phyloP scores from a whole-genome alignment of 306 rosid species.

The Comarum palustre region DNA sequence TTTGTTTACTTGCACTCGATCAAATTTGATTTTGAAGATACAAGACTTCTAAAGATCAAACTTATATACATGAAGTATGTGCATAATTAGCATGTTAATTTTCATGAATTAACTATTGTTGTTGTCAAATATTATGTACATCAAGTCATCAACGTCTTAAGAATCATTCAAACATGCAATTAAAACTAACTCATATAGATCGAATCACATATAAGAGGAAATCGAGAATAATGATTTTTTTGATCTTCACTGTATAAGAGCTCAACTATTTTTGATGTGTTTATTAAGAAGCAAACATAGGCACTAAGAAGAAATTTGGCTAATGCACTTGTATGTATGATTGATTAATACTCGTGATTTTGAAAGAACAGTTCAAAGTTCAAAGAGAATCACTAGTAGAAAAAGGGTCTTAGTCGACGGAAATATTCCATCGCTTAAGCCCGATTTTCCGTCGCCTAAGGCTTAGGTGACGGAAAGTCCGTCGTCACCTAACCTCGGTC shows the following conservation, averaged over 20 bases:
- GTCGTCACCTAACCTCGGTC: no score
- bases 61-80: not conserved
- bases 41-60: not conserved
- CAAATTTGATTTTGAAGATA: not conserved
- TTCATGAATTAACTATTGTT: not conserved
- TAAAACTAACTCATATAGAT: not conserved
- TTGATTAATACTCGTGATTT: constrained; percentile 2
- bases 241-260: not conserved
- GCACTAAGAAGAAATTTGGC: not conserved
- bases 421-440: no score
- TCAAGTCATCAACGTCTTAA: not conserved
- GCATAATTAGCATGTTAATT: not conserved
- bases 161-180: no score
- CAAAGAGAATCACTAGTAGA: no score
- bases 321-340: not conserved
- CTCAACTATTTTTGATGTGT: not conserved
- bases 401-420: no score
- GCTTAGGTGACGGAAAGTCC: no score
- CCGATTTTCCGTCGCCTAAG: no score
- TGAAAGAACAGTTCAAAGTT: not conserved
- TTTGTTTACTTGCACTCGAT: not conserved
- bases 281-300: not conserved
- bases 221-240: not conserved
- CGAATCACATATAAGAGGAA: not conserved
- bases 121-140: no score